A percentile compares a stretch with the other conserved stretches of the same genome.
These are phyloP conservation scores for Trichocladium uniseriatum DNA, from an alignment of 495 filamentous ascomycete species.

Conservation along the genomic window DNA sequence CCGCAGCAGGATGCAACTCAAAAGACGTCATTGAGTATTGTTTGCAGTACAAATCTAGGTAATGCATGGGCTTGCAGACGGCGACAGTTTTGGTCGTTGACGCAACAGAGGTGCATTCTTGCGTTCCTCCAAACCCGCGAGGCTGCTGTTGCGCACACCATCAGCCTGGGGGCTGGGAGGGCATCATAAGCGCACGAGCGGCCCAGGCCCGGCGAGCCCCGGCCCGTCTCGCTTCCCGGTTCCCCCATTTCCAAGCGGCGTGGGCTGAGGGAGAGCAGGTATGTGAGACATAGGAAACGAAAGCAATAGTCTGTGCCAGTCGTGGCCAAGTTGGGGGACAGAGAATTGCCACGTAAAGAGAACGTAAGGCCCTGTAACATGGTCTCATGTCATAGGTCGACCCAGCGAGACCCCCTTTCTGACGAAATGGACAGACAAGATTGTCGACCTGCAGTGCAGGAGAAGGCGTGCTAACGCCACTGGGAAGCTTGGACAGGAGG, in stretches of 20 bases:
- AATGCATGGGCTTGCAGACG: neutral
- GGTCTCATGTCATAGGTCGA: constrained; percentile 1
- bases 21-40: constrained; percentile 3
- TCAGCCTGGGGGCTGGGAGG: neutral
- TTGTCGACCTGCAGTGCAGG: constrained; percentile 15
- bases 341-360: constrained; percentile 19
- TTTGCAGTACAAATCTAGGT: neutral
- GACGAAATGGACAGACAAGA: neutral
- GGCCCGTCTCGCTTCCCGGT: constrained; percentile 9
- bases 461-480: constrained; percentile 22
- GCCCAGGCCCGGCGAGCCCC: neutral
- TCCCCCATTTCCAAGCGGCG: neutral
- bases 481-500: constrained; percentile 3
- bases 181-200: constrained; percentile 9
- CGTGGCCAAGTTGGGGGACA: constrained; percentile 14
- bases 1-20: constrained; percentile 14
- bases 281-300: constrained; percentile 9
- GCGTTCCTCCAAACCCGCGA: constrained; percentile 1
- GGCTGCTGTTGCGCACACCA: constrained; percentile 7
- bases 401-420: neutral
- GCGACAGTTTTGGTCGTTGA: constrained; percentile 5
- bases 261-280: neutral
- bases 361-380: constrained; percentile 10
- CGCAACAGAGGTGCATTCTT: constrained; percentile 9
- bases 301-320: constrained; percentile 1